Evolutionary conservation across 1,139 yeast species (phyloP), one percentile per base, ranked within the genome.

Genomic region (Scheffersomyces segobiensis): DNA sequence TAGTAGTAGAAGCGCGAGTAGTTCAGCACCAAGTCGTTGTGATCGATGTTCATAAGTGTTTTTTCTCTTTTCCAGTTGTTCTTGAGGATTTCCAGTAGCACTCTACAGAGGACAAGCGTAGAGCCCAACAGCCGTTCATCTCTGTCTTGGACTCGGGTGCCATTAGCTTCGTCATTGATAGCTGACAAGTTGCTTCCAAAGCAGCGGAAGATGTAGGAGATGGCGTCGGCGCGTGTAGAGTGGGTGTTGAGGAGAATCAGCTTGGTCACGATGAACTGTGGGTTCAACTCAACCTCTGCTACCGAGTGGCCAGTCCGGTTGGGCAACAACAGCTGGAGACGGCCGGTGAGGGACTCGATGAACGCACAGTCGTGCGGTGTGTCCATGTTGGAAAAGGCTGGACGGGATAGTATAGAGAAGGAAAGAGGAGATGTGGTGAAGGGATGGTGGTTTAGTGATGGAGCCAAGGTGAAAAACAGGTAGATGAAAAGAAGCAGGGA

Each of bases 271-370:
- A 73, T 59, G 60, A 72, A 80, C 62, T 79, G 83, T 7, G 80
- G 79, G 59, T 79, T 78, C 52, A 79, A 66, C 65, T 80, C 83
- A 8, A 80, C 80, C 60, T 80, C 83, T n/a, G 74, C 73, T n/a
- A 77, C 62, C 4, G 78, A 66, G 60, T 75, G 72, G 8, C 83
- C 82, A 0, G 83, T 77, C 48, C 77, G 65, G 60, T 69, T 71
- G 17, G 84, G 83, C 46, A 80, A 68, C 49, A 79, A 68, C 26
- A 77, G 70, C 52, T 72, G 76, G 46, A 78, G 64, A 56, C 81
- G 64, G 60, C 69, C 70, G 7, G 66, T 52, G 24, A 65, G 53
- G 55, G 58, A 60, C 20, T 58, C 65, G 46, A 63, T 63, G 59
- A 63, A 64, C 57, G 50, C 50, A 24, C 24, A 21, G 50, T 21